Base-by-base conservation (phyloP, 2,329 filamentous ascomycete species). In the Grosmannia serpens region DNA sequence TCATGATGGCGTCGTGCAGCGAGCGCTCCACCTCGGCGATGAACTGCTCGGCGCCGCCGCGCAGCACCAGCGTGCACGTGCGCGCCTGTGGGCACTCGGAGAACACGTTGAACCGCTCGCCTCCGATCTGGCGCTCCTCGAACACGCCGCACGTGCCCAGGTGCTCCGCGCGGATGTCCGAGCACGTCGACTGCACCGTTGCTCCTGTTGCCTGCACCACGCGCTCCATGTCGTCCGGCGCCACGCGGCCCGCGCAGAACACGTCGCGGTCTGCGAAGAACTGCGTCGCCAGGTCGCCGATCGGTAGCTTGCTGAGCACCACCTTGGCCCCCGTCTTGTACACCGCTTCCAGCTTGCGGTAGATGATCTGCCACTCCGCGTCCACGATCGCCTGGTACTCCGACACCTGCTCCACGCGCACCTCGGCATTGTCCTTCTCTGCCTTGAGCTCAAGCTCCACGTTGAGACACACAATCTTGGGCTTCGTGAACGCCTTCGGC, bases 311-410 rank as follows among this genome's bases (percentile, higher is more conserved):
- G 75, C 90, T 96, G 59, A 99, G 85, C 49, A 99, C 91, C 56
- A 99, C 91, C 82, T 96, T 96, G 64, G 94, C 94, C 58, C 94
- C 94, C 7, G 92, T 96, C 75, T 92, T 86, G 81, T 92, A 83
- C 57, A 96, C 77, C 54, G 92, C 89, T 77, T 99, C 94, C 71
- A 99, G 88, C 81, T 99, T 99, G 80, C 96, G 92, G 84, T 87
- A 97, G 73, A 99, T 99, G 70, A 99, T 99, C 75, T 96, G 91
- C 94, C 94, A 99, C 75, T 99, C 94, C 33, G 94, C 94, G 70
- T 99, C 94, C 70, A 99, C 94, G 66, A 99, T 96, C 63, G 94
- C 94, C 77, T 99, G 94, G 78, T 99, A 99, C 76, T 99, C 94
- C 24, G 92, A 95, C 56, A 99, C 94, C 74, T 97, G 91, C 75